Evolutionary conservation across 768 basidiomycete genomes (phyloP).

Genomic region (Mycena alexandri): DNA sequence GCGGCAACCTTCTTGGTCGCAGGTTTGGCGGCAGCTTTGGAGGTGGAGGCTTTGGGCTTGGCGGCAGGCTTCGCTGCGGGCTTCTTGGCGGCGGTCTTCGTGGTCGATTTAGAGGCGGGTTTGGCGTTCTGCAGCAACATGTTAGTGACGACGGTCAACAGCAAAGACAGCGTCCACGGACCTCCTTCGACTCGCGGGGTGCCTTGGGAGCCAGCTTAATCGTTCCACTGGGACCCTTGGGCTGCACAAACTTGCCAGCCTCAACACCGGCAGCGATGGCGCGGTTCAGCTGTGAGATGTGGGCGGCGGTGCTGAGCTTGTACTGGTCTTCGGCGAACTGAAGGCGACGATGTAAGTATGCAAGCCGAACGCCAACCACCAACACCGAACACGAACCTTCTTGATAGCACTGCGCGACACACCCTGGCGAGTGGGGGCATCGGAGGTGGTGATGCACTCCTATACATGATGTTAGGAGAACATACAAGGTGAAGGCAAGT

Average conservation of each 20-base stretch:
- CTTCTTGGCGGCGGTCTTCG: constrained; percentile 17
- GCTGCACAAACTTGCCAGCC: constrained; percentile 52
- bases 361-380: not conserved
- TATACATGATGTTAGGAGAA: constrained; percentile 42
- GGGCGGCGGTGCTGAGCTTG: constrained; percentile 75
- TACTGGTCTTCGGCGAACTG: constrained; percentile 90
- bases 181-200: constrained; percentile 29
- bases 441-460: constrained; percentile 80
- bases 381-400: constrained; percentile 65
- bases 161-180: not conserved
- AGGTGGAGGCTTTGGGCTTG: constrained; percentile 4
- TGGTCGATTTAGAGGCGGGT: constrained; percentile 20
- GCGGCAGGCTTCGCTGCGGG: constrained; percentile 22
- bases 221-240: constrained; percentile 68
- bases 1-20: constrained; percentile 2
- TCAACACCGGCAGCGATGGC: constrained; percentile 82
- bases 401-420: constrained; percentile 87
- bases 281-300: constrained; percentile 78
- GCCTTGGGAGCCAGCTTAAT: constrained; percentile 74
- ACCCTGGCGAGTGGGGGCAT: constrained; percentile 71
- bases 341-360: constrained; percentile 22
- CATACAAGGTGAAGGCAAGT: not conserved
- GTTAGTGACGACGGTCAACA: not conserved
- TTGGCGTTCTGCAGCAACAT: constrained; percentile 22
- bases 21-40: constrained; percentile 12